Conservation (phyloP, 768 basidiomycete species). For the Rhodotorula taiwanensis region DNA sequence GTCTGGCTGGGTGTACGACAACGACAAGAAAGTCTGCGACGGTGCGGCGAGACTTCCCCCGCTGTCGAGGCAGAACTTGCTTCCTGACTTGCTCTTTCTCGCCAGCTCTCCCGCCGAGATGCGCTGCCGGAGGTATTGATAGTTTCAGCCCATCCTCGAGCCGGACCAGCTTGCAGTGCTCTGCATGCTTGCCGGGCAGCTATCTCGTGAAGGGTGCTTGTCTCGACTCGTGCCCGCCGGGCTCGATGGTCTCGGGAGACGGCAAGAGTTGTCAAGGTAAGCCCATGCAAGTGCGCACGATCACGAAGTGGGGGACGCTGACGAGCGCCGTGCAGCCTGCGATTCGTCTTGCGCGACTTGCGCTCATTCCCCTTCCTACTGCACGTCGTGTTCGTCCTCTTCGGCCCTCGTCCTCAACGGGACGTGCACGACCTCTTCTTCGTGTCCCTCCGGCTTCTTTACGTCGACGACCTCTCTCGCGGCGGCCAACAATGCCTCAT, state of each 20-base stretch:
- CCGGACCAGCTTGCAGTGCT: slow-evolving; percentile 61
- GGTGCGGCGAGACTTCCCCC: too few relatives aligned
- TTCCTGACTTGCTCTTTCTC: background rate
- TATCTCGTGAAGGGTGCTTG: slow-evolving; percentile 67
- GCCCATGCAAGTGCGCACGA: slow-evolving; percentile 40
- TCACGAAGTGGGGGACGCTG: background rate
- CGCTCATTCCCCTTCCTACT: slow-evolving; percentile 59
- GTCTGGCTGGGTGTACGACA: slow-evolving; percentile 60
- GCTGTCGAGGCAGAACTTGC: too few relatives aligned
- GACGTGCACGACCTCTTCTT: slow-evolving; percentile 56
- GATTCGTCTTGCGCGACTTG: slow-evolving; percentile 69
- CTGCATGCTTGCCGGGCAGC: slow-evolving; percentile 68
- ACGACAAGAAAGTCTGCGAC: slow-evolving; percentile 74
- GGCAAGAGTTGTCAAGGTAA: slow-evolving; percentile 67
- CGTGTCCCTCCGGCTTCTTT: slow-evolving; percentile 69
- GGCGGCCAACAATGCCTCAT: slow-evolving; percentile 49
- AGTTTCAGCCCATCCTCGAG: slow-evolving; percentile 65
- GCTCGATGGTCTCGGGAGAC: slow-evolving; percentile 61
- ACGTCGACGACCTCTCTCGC: slow-evolving; percentile 60
- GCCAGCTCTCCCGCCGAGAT: slow-evolving; percentile 72
- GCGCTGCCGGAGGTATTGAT: slow-evolving; percentile 67
- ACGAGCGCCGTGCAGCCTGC: slow-evolving; percentile 51
- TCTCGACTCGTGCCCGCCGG: slow-evolving; percentile 62
- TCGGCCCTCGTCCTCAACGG: slow-evolving; percentile 61
- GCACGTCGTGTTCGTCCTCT: slow-evolving; percentile 58